Percentiles rank a stretch among this genome's conserved stretches.
These are phyloP conservation scores for Fusarium oligoseptatum DNA, from an alignment of 2,329 filamentous ascomycete genomes.

Conservation along the genomic window DNA sequence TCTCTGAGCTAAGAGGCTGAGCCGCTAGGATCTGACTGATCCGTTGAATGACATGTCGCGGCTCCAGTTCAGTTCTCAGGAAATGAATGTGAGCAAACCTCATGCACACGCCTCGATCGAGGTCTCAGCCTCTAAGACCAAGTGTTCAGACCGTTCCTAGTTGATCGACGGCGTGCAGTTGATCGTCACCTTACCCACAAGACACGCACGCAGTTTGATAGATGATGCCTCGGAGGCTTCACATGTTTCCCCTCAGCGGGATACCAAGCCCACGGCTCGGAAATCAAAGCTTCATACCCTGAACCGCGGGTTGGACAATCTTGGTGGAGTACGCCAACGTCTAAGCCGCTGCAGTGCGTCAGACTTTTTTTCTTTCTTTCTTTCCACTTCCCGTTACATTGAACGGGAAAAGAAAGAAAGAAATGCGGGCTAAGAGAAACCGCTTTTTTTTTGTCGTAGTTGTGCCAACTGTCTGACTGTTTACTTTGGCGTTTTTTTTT, in stretches of 20 bases:
- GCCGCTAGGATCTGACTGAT: conserved; percentile 15
- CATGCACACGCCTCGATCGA: conserved; percentile 26
- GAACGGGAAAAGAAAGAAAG: background rate
- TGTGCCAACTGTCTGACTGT: conserved; percentile 4
- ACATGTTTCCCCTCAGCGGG: background rate
- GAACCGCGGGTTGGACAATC: background rate
- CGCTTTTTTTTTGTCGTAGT: background rate
- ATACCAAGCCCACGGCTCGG: background rate
- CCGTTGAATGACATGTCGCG: background rate
- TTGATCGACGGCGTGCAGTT: conserved; percentile 3
- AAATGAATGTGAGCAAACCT: conserved; percentile 5
- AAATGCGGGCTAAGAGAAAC: background rate
- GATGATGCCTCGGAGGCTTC: background rate
- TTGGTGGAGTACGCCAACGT: background rate
- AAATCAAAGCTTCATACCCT: conserved; percentile 2
- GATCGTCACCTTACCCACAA: background rate
- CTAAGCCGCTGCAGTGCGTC: background rate
- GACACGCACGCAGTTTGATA: background rate
- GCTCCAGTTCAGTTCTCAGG: background rate
- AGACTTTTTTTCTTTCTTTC: background rate
- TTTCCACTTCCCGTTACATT: background rate
- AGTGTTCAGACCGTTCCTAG: background rate
- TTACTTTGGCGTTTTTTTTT: background rate
- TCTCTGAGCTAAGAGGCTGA: conserved; percentile 14
- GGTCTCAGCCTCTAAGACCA: background rate